phyloP scores from a whole-genome alignment of 805 yeast species.

The Naumovozyma dairenensis region DNA sequence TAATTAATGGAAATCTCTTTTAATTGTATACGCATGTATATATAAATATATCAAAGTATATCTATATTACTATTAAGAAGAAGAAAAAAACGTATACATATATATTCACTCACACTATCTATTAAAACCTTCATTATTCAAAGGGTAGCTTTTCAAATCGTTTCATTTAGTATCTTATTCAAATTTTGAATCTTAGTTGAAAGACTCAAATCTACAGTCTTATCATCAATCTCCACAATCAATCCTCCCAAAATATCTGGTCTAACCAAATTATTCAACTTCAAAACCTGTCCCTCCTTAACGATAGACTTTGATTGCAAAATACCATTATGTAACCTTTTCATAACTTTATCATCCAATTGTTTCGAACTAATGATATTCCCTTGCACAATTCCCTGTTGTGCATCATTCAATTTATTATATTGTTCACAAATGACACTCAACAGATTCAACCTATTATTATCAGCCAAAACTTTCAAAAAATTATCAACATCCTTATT shows the following conservation, averaged over 20 bases:
- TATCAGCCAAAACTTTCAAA: slow-evolving; percentile 78
- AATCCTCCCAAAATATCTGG: slow-evolving; percentile 93
- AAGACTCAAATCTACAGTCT: slow-evolving; percentile 88
- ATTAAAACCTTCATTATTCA: too few species aligned
- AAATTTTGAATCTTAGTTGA: slow-evolving; percentile 76
- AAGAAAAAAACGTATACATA: not conserved
- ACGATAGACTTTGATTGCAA: slow-evolving; percentile 67
- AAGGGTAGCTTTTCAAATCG: too few species aligned
- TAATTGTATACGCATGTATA: not conserved
- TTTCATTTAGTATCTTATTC: slow-evolving; percentile 79
- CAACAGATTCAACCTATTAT: slow-evolving; percentile 80
- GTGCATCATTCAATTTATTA: slow-evolving; percentile 71
- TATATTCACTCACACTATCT: not conserved
- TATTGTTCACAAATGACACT: slow-evolving; percentile 59
- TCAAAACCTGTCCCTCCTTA: slow-evolving; percentile 80
- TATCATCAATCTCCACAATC: slow-evolving; percentile 92
- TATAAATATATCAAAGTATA: not conserved
- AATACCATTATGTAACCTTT: slow-evolving; percentile 70
- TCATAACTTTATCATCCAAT: slow-evolving; percentile 70
- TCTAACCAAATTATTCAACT: slow-evolving; percentile 71
- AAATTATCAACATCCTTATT: slow-evolving; percentile 73
- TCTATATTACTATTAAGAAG: too few species aligned
- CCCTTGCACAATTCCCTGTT: slow-evolving; percentile 88
- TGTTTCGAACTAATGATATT: slow-evolving; percentile 80
- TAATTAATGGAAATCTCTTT: not conserved